These are phyloP conservation scores for Rhizoclosmatium globosum DNA, from an alignment of 192 early-diverging fungal species.

Conservation along the genomic window DNA sequence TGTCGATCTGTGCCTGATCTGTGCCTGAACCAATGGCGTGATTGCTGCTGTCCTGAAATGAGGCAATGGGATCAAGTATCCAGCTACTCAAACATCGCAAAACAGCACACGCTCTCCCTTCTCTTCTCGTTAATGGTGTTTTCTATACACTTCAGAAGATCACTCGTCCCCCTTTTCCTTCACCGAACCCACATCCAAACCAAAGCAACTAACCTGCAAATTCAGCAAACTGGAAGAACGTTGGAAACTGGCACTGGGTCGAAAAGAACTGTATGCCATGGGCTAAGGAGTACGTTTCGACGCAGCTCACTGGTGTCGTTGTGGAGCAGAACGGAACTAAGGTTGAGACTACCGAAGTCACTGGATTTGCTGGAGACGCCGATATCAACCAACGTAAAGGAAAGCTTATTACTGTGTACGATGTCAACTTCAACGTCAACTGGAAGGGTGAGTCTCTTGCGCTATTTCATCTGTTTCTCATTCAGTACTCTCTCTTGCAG, in stretches of 20 bases:
- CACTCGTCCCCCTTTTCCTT: too few relatives aligned
- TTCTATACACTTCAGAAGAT: too few relatives aligned
- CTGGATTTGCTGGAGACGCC: constrained; percentile 82
- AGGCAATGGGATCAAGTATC: too few relatives aligned
- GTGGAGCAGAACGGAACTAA: constrained; percentile 64
- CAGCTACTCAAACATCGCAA: too few relatives aligned
- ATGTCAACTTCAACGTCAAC: constrained; percentile 77
- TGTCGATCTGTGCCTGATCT: too few relatives aligned
- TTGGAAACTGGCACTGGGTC: constrained; percentile 55
- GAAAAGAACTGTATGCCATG: constrained; percentile 93
- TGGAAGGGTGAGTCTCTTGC: constrained; percentile 66
- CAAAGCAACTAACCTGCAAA: not conserved
- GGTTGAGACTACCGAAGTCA: constrained; percentile 67
- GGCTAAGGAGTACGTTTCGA: constrained; percentile 84
- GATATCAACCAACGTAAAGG: constrained; percentile 97
- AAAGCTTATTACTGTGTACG: constrained; percentile 93
- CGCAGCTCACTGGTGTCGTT: constrained; percentile 64
- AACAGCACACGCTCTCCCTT: too few relatives aligned
- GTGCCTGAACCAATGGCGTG: too few relatives aligned
- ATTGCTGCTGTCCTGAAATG: too few relatives aligned
- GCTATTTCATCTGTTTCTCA: not conserved
- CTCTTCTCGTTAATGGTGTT: too few relatives aligned
- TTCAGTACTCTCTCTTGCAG: constrained; percentile 23
- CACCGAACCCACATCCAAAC: too few relatives aligned
- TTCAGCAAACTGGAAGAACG: constrained; percentile 15